phyloP scores from a whole-genome alignment of 352 stramenopile genomes.

The Peronospora belbahrii region DNA sequence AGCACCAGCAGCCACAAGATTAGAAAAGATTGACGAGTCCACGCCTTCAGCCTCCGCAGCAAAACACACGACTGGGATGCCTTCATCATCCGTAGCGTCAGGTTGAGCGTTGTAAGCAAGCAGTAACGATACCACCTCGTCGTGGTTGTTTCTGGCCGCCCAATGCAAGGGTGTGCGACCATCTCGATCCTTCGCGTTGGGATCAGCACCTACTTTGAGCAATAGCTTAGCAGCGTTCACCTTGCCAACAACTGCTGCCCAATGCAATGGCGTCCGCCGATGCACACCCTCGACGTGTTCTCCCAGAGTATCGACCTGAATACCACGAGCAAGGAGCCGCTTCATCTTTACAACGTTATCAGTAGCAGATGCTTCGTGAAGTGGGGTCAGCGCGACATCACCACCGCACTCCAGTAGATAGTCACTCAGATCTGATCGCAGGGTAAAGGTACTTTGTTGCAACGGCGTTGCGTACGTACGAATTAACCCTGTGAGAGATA shows the following conservation, averaged over 20 bases:
- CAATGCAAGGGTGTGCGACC: constrained; percentile 69
- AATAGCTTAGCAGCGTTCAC: constrained; percentile 28
- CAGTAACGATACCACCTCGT: constrained; percentile 41
- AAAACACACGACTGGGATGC: constrained; percentile 52
- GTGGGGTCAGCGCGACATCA: constrained; percentile 70
- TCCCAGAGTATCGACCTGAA: constrained; percentile 41
- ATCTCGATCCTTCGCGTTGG: constrained; percentile 50
- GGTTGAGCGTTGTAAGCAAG: constrained; percentile 36
- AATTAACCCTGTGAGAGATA: constrained; percentile 32
- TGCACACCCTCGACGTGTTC: constrained; percentile 59
- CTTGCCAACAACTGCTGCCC: constrained; percentile 54
- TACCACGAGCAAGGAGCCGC: constrained; percentile 35
- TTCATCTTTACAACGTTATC: constrained; percentile 39
- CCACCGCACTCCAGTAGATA: constrained; percentile 55
- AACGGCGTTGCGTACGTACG: constrained; percentile 43
- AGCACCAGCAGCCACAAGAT: constrained; percentile 34
- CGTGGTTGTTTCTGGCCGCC: constrained; percentile 63
- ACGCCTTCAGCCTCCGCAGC: constrained; percentile 57
- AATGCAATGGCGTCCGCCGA: constrained; percentile 61
- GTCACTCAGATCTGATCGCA: constrained; percentile 50
- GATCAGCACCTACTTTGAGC: constrained; percentile 37
- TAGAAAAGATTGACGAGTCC: constrained; percentile 32
- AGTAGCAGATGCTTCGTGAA: constrained; percentile 59
- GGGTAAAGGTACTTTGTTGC: constrained; percentile 59
- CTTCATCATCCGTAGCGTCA: constrained; percentile 38